Evolutionary conservation across 176 grass and related monocot genomes (phyloP).

Genomic region (Musa beccarii): DNA sequence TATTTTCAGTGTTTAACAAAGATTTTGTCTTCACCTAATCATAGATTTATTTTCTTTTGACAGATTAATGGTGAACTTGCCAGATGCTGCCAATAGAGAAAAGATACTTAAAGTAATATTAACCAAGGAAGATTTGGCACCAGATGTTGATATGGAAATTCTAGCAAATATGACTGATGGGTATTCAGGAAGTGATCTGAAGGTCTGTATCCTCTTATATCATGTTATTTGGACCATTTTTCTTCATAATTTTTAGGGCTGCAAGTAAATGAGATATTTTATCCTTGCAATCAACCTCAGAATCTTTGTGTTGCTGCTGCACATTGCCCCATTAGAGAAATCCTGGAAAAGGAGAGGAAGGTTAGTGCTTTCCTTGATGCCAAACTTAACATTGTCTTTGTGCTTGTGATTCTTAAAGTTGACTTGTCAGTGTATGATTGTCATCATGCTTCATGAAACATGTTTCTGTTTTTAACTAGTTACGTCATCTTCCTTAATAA

Average conservation of each 20-base stretch:
- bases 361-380: slow-evolving; percentile 12
- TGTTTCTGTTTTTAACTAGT: no score
- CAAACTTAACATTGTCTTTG: not conserved
- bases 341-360: slow-evolving; percentile 89
- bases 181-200: slow-evolving; percentile 96
- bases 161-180: slow-evolving; percentile 77
- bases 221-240: slow-evolving; percentile 1
- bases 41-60: slow-evolving; percentile 6
- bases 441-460: no score
- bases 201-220: slow-evolving; percentile 38
- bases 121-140: slow-evolving; percentile 76
- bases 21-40: not conserved
- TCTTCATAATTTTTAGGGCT: not conserved
- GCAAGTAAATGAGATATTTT: not conserved
- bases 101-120: slow-evolving; percentile 90
- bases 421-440: no score
- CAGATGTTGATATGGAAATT: slow-evolving; percentile 64
- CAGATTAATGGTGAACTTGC: slow-evolving; percentile 99
- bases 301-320: slow-evolving; percentile 91
- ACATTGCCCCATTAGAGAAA: slow-evolving; percentile 89
- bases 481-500: no score
- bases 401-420: not conserved
- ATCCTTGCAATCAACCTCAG: slow-evolving; percentile 18
- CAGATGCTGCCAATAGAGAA: slow-evolving; percentile 71
- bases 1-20: not conserved